Evolutionary conservation across 139 green algal genomes (phyloP).

Genomic region (Chlamydomonas urium): DNA sequence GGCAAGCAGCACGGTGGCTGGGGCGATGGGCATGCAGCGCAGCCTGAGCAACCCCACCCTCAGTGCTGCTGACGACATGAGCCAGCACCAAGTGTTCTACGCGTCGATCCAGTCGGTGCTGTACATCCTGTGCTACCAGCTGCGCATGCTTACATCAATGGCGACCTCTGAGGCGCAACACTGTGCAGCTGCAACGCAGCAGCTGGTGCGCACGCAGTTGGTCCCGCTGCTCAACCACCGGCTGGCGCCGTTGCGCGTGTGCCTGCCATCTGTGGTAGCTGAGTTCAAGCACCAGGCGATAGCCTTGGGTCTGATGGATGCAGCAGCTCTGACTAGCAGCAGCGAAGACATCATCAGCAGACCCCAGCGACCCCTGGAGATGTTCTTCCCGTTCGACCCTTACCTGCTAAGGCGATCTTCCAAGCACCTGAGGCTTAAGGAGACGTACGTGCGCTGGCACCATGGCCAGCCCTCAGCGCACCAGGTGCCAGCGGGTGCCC

Average conservation of each 20-base stretch:
- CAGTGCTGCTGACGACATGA: background rate
- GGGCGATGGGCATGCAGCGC: too few relatives aligned
- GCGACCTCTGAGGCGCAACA: background rate
- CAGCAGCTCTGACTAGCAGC: background rate
- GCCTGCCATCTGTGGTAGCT: conserved; percentile 52
- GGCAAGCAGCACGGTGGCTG: too few relatives aligned
- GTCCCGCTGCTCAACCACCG: conserved; percentile 29
- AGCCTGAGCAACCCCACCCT: background rate
- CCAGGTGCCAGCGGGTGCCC: background rate
- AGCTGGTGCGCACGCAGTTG: conserved; percentile 26
- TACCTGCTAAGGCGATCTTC: conserved; percentile 81
- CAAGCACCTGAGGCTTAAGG: conserved; percentile 44
- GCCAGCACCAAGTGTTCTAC: conserved; percentile 55
- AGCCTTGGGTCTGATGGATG: conserved; percentile 43
- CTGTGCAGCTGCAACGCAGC: conserved; percentile 13
- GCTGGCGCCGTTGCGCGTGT: conserved; percentile 63
- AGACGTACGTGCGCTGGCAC: conserved; percentile 55
- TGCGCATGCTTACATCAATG: conserved; percentile 53
- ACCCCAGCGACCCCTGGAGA: conserved; percentile 55
- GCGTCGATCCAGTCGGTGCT: conserved; percentile 73
- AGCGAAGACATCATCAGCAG: too few relatives aligned
- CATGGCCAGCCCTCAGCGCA: conserved; percentile 27
- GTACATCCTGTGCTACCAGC: conserved; percentile 89
- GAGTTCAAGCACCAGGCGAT: conserved; percentile 60
- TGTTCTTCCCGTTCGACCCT: conserved; percentile 95